A percentile compares a stretch with the other conserved stretches of the same genome.
phyloP scores from a whole-genome alignment of 768 basidiomycete genomes.

The Suillus fuscotomentosus region DNA sequence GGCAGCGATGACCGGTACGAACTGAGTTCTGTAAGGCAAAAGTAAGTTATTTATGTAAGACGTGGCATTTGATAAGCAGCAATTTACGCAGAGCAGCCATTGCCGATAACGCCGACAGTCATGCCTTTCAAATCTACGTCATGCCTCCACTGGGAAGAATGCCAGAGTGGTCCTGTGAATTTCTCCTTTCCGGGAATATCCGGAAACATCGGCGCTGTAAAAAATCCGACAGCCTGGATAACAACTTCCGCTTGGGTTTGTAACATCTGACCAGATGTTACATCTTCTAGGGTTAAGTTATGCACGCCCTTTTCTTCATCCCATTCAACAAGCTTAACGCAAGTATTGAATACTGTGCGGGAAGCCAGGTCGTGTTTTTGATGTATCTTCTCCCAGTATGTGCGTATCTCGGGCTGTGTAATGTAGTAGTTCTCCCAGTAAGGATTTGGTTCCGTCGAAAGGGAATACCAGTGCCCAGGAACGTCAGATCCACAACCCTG shows the following conservation, averaged over 20 bases:
- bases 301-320: constrained; percentile 42
- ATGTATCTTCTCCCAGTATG: constrained; percentile 50
- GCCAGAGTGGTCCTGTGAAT: constrained; percentile 52
- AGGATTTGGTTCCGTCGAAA: constrained; percentile 54
- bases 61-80: constrained; percentile 6
- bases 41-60: constrained; percentile 10
- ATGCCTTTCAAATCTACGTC: constrained; percentile 51
- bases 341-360: constrained; percentile 42
- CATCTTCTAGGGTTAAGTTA: constrained; percentile 37
- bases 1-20: constrained; percentile 50
- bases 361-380: constrained; percentile 39
- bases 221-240: constrained; percentile 51
- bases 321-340: constrained; percentile 45
- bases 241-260: constrained; percentile 42
- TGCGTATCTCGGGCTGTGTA: constrained; percentile 47
- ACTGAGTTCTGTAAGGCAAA: constrained; percentile 50
- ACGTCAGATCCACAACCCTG: constrained; percentile 56
- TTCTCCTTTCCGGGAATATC: constrained; percentile 40
- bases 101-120: constrained; percentile 60
- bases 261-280: constrained; percentile 34
- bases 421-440: constrained; percentile 48
- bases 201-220: constrained; percentile 46
- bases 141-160: constrained; percentile 56
- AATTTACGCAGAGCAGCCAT: constrained; percentile 58
- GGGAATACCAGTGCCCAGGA: constrained; percentile 53